A percentile compares a stretch with the other conserved stretches of the same genome.
These are phyloP conservation scores for Pythium vanterpoolii DNA, from an alignment of 352 stramenopile species.

Conservation along the genomic window DNA sequence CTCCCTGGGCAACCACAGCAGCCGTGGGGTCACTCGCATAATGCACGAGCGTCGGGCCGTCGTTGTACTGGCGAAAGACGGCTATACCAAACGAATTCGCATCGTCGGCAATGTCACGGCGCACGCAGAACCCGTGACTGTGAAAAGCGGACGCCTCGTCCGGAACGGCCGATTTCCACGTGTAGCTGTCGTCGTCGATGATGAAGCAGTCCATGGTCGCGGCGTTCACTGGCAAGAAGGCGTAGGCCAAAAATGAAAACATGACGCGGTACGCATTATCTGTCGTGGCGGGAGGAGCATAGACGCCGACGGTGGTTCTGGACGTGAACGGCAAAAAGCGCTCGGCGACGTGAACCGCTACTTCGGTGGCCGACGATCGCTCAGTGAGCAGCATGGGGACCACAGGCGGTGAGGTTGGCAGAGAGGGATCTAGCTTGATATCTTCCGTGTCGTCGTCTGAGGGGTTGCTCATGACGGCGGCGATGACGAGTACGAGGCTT, in stretches of 20 bases:
- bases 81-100: conserved; percentile 1
- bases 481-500: not conserved
- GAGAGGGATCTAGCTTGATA: not conserved
- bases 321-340: conserved; percentile 14
- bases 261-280: conserved; percentile 4
- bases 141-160: not conserved
- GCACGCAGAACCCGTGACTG: not conserved
- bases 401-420: not conserved
- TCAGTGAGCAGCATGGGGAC: not conserved
- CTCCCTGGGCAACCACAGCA: not conserved
- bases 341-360: conserved; percentile 13
- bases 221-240: not conserved
- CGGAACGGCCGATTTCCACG: not conserved
- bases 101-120: not conserved
- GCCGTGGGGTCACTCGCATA: not conserved
- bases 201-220: conserved; percentile 9
- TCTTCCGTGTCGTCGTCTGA: not conserved
- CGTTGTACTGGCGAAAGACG: not conserved
- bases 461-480: not conserved
- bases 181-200: not conserved
- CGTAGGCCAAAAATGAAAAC: conserved; percentile 13
- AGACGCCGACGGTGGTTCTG: not conserved
- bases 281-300: not conserved
- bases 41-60: not conserved
- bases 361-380: not conserved